Evolutionary conservation across 805 yeast species (phyloP), one percentile per base, ranked within the genome.

Genomic region (Blastobotrys attinorum): DNA sequence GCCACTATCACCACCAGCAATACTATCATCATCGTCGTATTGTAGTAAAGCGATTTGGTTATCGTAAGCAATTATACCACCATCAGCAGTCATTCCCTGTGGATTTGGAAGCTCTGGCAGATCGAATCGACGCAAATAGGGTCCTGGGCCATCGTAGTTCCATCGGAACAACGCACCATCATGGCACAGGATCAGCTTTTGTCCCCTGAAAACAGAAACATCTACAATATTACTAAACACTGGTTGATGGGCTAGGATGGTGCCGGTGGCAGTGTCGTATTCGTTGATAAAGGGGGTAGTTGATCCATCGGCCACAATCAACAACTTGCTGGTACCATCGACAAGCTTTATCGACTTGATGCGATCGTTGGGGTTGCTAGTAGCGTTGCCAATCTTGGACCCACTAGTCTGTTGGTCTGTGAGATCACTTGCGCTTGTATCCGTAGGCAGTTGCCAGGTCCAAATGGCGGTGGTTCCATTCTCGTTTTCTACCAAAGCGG

Each of bases 401-500:
- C 29, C 29, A 11, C 11, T 25, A 11, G 29, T 25, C 7, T 25
- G 7, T 25, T 25, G 10, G 11, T 25, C 29, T 7, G 7, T 25
- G 23, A 40, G 18, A 31, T 20, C 29, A 6, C 32, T 11, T 7
- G 29, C 29, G 11, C 29, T 25, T 25, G 7, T 35, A 22, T 22
- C 18, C 22, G 34, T 22, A 27, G 22, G 11, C 22, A 41, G 22
- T 15, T 17, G 20, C 43, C 43, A 40, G 4, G 29, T 11, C 35
- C 22, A 31, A 4, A 40, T 6, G 5, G 18, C n/a, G 22, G 11
- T 18, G 27, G 10, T 16, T 10, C 25, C 31, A 3, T 13, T 22
- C 16, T 41, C 42, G 17, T 20, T 18, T 22, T 42, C 45, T 7
- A 42, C 37, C 13, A 42, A 11, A 8, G 35, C 45, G n/a, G 42